phyloP scores from a whole-genome alignment of 805 yeast species.

The Kluyveromyces lactis region DNA sequence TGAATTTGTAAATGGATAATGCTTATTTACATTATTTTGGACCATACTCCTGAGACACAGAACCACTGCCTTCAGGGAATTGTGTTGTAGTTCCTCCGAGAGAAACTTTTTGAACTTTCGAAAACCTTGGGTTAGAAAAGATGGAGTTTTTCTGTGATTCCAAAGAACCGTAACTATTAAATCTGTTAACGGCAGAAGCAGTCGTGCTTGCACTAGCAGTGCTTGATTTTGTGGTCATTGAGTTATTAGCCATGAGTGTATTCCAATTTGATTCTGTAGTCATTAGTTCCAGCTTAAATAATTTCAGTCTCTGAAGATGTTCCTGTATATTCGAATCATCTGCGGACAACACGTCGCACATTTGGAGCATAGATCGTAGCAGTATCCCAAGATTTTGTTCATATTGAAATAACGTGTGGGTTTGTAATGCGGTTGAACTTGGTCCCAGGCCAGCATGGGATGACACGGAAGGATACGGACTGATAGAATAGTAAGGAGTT shows the following conservation, averaged over 20 bases:
- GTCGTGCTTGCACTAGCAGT: not conserved
- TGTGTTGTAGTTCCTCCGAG: conserved; percentile 1
- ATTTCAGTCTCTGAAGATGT: not conserved
- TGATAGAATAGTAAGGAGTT: not conserved
- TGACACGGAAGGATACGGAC: conserved; percentile 1
- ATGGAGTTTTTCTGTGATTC: conserved; percentile 8
- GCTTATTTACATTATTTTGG: not conserved
- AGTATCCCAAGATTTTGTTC: conserved; percentile 2
- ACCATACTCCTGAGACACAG: not conserved
- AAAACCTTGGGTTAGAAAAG: conserved; percentile 8
- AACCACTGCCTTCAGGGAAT: not conserved
- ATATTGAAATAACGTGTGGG: not conserved
- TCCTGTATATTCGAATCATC: not conserved
- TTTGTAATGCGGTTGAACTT: not conserved
- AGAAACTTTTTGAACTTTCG: conserved; percentile 4
- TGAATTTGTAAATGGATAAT: no score
- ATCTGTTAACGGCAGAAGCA: conserved; percentile 6
- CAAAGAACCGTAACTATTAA: conserved; percentile 8
- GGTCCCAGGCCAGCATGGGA: not conserved
- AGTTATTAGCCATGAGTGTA: not conserved
- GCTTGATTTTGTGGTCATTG: not conserved
- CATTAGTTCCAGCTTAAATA: conserved; percentile 1
- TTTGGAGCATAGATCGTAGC: conserved; percentile 1
- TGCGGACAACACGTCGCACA: not conserved
- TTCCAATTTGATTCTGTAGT: conserved; percentile 3